Base-by-base conservation (phyloP, 495 filamentous ascomycete species). In the Penicillium dipodomyicola region DNA sequence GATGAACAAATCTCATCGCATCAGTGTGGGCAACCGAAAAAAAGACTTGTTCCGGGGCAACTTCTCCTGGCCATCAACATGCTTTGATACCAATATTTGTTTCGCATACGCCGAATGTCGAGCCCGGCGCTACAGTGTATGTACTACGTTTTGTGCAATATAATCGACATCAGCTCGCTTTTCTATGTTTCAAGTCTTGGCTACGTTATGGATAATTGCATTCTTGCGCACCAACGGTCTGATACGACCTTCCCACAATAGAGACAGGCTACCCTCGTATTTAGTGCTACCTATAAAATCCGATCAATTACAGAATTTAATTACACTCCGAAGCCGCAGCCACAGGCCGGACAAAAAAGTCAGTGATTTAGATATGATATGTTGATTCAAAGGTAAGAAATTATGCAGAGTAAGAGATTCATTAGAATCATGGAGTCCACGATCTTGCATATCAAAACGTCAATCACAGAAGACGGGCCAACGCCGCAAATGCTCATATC, bases 401-500 rank as follows among this genome's bases (percentile, higher is more conserved):
- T 22, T 14, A n/a, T 53, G 30, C 47, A 49, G 23, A 49, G 23
- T 46, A 49, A 43, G 42, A 49, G 58, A 48, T 61, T 64, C 58
- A 63, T 65, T 66, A 60, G 49, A 37, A 27, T 58, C 52, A 54
- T 56, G 57, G 53, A 64, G 52, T 54, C 52, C 45, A 62, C 54
- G 42, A 54, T 22, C 52, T 45, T 30, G 42, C 63, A 63, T 42
- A 52, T 48, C 46, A 59, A 64, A 67, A 51, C 53, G 57, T 54
- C 56, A 67, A 60, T 56, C 66, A 63, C 49, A 52, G 43, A 60
- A 55, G 56, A 69, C 61, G 53, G 48, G 59, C 63, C 56, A 74
- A 74, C 74, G 71, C 74, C 74, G 58, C 67, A 67, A 65, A 77
- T 77, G 74, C 74, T 75, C 72, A 72, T 75, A 75, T 77, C 74